Percentiles rank a stretch among this genome's conserved stretches.
phyloP scores from a whole-genome alignment of 805 yeast genomes.

The Barnettozyma populi region DNA sequence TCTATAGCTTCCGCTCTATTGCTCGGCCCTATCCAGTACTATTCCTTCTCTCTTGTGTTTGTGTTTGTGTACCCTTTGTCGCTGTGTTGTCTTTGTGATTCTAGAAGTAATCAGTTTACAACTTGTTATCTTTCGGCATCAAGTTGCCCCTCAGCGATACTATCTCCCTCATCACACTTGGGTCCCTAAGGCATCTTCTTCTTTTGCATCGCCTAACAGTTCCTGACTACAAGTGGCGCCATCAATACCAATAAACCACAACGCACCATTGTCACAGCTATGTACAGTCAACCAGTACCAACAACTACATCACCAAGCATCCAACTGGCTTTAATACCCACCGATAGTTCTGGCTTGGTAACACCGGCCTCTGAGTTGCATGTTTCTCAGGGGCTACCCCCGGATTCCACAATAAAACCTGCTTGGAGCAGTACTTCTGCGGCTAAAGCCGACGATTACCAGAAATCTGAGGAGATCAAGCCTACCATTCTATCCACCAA shows the following conservation, averaged over 20 bases:
- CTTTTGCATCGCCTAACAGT: too few relatives aligned
- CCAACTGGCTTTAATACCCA: neutral
- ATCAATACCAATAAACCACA: too few relatives aligned
- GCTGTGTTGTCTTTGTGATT: neutral
- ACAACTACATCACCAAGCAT: neutral
- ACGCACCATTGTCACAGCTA: too few relatives aligned
- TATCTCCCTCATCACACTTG: too few relatives aligned
- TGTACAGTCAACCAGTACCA: neutral
- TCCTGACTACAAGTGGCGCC: too few relatives aligned
- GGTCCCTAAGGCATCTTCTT: too few relatives aligned
- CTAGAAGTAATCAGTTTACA: too few relatives aligned
- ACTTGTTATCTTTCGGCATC: too few relatives aligned
- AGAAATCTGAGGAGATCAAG: neutral
- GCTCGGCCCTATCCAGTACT: neutral
- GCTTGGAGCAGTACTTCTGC: neutral
- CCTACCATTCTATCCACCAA: constrained; percentile 14
- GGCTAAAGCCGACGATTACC: neutral
- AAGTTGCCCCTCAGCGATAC: too few relatives aligned
- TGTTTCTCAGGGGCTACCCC: neutral
- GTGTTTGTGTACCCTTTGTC: neutral
- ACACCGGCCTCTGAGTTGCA: neutral
- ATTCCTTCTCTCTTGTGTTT: neutral
- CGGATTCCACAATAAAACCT: neutral
- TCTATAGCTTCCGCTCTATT: neutral
- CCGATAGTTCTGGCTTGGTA: neutral